phyloP scores from a whole-genome alignment of 2,329 filamentous ascomycete genomes.

The Sclerotinia borealis region DNA sequence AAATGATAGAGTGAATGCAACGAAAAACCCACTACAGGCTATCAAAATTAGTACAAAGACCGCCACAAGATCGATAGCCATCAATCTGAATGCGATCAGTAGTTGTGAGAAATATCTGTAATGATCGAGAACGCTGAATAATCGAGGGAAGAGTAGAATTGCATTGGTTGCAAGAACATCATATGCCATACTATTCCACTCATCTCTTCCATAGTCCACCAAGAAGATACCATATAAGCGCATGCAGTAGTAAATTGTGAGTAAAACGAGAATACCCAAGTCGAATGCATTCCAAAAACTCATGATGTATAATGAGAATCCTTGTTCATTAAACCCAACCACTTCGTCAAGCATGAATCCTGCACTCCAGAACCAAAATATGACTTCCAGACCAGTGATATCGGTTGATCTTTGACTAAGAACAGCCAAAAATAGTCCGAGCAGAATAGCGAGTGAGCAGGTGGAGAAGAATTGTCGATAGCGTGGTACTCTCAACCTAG shows the following conservation, averaged over 20 bases:
- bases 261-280: constrained; percentile 76
- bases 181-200: constrained; percentile 79
- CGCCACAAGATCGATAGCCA: constrained; percentile 84
- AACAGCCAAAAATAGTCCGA: constrained; percentile 80
- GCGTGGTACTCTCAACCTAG: constrained; percentile 79
- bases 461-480: constrained; percentile 91
- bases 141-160: constrained; percentile 79
- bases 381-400: constrained; percentile 77
- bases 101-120: constrained; percentile 95
- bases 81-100: constrained; percentile 86
- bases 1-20: constrained; percentile 83
- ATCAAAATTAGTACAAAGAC: constrained; percentile 81
- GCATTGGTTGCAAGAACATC: constrained; percentile 91
- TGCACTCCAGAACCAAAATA: constrained; percentile 98
- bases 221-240: constrained; percentile 82
- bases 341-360: constrained; percentile 96
- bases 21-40: constrained; percentile 88
- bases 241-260: constrained; percentile 86
- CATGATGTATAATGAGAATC: constrained; percentile 93
- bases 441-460: constrained; percentile 75
- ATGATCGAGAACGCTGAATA: constrained; percentile 90
- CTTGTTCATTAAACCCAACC: constrained; percentile 93
- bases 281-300: constrained; percentile 98
- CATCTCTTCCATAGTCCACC: constrained; percentile 60
- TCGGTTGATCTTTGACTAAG: constrained; percentile 66